Percentiles rank a stretch among this genome's conserved stretches.
phyloP scores from a whole-genome alignment of 179 eudicot species.

The Sideroxylon spinosum region DNA sequence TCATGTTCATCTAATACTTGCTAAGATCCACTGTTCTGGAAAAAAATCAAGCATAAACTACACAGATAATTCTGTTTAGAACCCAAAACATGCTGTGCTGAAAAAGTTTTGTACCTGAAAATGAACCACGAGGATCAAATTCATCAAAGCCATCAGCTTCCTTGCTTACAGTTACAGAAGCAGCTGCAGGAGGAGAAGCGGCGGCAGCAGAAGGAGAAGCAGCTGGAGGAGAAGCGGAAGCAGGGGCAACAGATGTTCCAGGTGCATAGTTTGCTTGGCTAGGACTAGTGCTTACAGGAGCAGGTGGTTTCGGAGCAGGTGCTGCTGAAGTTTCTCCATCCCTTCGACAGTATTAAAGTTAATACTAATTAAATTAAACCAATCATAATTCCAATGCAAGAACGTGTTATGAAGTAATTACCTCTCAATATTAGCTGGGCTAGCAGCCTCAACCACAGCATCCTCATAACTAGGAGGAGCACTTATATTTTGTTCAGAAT shows the following conservation, averaged over 20 bases:
- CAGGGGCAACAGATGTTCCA: slow-evolving; percentile 22
- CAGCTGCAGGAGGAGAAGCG: slow-evolving; percentile 23
- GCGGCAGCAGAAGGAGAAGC: slow-evolving; percentile 11
- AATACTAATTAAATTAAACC: slow-evolving; percentile 13
- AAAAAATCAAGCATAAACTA: not conserved
- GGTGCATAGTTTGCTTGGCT: slow-evolving; percentile 30
- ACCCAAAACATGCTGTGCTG: not conserved
- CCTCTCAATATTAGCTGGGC: slow-evolving; percentile 73
- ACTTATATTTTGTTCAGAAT: slow-evolving; percentile 68
- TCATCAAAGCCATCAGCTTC: slow-evolving; percentile 64
- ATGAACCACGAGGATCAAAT: slow-evolving; percentile 83
- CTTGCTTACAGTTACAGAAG: slow-evolving; percentile 24
- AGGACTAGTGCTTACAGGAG: slow-evolving; percentile 34
- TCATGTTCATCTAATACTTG: not conserved
- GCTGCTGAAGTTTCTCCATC: slow-evolving; percentile 57
- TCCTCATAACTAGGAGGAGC: slow-evolving; percentile 97
- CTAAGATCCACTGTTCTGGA: not conserved
- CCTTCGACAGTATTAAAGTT: slow-evolving; percentile 32
- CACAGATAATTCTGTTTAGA: not conserved
- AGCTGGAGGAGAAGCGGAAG: slow-evolving; percentile 15
- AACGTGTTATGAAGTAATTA: slow-evolving; percentile 22
- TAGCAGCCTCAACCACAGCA: slow-evolving; percentile 64
- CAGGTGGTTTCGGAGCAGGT: slow-evolving; percentile 52
- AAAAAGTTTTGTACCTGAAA: slow-evolving; percentile 42
- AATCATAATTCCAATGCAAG: slow-evolving; percentile 5